Evolutionary conservation across 1,139 yeast species (phyloP).

Genomic region (Yamadazyma oceani): DNA sequence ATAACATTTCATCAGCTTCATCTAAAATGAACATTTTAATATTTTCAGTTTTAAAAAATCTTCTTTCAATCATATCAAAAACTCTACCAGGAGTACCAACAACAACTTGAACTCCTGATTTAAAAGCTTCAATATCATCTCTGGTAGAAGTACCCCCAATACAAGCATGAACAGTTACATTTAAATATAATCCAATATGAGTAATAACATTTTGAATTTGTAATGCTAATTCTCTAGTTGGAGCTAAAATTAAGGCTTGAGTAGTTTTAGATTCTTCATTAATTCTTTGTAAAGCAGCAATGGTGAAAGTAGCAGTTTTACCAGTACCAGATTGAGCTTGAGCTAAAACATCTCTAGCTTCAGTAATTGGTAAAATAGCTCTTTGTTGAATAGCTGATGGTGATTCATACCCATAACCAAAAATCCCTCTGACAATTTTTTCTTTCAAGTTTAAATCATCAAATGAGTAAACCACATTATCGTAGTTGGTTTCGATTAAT

Average conservation of each 20-base stretch:
- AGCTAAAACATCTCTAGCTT: constrained; percentile 95
- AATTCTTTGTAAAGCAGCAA: constrained; percentile 92
- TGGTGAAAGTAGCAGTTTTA: constrained; percentile 98
- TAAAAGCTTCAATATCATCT: constrained; percentile 91
- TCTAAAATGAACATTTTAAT: constrained; percentile 97
- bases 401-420: constrained; percentile 96
- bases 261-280: constrained; percentile 75
- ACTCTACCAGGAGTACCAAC: constrained; percentile 99
- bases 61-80: constrained; percentile 93
- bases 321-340: constrained; percentile 99
- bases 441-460: constrained; percentile 85
- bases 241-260: constrained; percentile 95
- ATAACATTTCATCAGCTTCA: constrained; percentile 99
- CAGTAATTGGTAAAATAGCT: constrained; percentile 95
- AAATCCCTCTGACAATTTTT: constrained; percentile 81
- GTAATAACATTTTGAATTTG: constrained; percentile 97
- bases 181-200: constrained; percentile 91
- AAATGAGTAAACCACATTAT: constrained; percentile 87
- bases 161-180: constrained; percentile 94
- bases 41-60: constrained; percentile 84
- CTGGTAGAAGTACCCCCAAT: constrained; percentile 96
- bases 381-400: constrained; percentile 99
- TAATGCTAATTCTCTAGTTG: constrained; percentile 98
- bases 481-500: constrained; percentile 95
- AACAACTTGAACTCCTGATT: constrained; percentile 91